Conservation (phyloP, 257 asterid species). For the Nicotiana otophora region DNA sequence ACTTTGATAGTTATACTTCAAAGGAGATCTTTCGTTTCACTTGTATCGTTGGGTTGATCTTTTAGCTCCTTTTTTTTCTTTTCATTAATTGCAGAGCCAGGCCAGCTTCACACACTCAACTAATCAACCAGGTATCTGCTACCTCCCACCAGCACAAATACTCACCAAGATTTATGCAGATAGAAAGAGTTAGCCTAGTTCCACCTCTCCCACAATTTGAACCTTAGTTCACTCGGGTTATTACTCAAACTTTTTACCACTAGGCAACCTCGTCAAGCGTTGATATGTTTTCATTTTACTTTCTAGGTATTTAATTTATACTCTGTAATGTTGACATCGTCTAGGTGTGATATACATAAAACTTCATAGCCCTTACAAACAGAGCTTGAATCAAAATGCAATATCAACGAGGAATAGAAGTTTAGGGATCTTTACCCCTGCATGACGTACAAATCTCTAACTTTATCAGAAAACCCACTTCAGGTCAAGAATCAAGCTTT, state of each 20-base stretch:
- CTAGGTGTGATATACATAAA: background rate
- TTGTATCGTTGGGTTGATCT: background rate
- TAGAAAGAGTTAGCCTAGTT: background rate
- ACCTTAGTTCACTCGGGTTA: background rate
- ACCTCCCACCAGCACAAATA: background rate
- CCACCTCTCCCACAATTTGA: background rate
- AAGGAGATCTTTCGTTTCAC: background rate
- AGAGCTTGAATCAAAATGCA: background rate
- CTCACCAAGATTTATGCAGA: background rate
- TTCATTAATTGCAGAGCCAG: background rate
- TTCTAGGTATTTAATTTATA: background rate
- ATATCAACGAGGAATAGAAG: background rate
- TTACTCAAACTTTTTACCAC: background rate
- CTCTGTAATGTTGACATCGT: background rate
- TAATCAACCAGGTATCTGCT: background rate
- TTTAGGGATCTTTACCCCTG: background rate
- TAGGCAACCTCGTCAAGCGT: background rate
- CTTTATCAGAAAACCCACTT: background rate
- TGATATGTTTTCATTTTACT: too few species aligned
- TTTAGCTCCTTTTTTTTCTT: background rate
- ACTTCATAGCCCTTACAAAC: background rate
- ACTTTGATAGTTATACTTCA: background rate
- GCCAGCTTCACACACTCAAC: background rate
- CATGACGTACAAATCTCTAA: background rate
- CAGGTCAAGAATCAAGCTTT: background rate